phyloP scores from a whole-genome alignment of 345 rosid genomes.

The Chamaenerion angustifolium region DNA sequence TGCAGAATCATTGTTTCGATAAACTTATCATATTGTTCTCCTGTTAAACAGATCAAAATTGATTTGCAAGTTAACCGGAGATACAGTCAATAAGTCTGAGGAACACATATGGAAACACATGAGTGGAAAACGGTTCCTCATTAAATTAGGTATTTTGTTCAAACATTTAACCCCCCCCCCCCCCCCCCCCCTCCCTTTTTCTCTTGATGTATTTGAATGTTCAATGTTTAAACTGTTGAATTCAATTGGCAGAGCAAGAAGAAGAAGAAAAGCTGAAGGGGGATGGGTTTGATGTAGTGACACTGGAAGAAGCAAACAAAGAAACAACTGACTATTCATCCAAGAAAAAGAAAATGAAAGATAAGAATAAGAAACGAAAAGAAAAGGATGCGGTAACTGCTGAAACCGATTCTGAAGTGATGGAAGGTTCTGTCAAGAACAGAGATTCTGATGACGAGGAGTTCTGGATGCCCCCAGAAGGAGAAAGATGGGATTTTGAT shows the following conservation, averaged over 20 bases:
- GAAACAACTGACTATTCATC: slow-evolving; percentile 5
- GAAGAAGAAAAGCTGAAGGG: slow-evolving; percentile 26
- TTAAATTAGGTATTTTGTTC: slow-evolving; percentile 41
- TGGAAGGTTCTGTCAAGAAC: slow-evolving; percentile 21
- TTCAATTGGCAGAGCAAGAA: slow-evolving; percentile 41
- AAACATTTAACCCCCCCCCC: too few relatives aligned
- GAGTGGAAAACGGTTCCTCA: slow-evolving; percentile 72
- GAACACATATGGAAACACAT: slow-evolving; percentile 92
- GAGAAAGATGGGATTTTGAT: slow-evolving; percentile 72
- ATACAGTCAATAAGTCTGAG: slow-evolving; percentile 72
- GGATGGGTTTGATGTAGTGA: slow-evolving; percentile 14
- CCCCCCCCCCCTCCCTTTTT: too few relatives aligned
- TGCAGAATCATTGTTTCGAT: neutral
- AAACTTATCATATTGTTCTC: neutral
- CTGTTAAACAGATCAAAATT: slow-evolving; percentile 50
- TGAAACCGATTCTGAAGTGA: slow-evolving; percentile 27
- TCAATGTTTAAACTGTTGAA: slow-evolving; percentile 1
- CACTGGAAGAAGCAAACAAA: slow-evolving; percentile 11
- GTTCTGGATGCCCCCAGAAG: slow-evolving; percentile 80
- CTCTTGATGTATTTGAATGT: neutral
- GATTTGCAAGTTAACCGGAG: slow-evolving; percentile 77
- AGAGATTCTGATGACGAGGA: slow-evolving; percentile 37
- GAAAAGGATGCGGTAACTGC: slow-evolving; percentile 20
- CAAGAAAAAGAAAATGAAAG: slow-evolving; percentile 14
- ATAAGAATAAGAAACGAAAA: slow-evolving; percentile 25